phyloP scores from a whole-genome alignment of 805 yeast species.

The Pichia paraexigua region DNA sequence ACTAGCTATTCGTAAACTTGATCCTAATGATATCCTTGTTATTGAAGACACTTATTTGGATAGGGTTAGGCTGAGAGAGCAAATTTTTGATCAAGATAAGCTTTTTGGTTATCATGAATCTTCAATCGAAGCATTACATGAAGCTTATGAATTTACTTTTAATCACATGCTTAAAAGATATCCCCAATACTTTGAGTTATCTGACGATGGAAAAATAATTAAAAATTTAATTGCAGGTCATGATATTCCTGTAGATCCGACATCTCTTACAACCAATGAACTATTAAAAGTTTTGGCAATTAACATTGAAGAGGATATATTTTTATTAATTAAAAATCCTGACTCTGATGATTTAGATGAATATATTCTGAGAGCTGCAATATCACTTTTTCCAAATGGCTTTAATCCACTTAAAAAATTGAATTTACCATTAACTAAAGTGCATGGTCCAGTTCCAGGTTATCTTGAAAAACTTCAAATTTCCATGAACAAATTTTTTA shows the following conservation, averaged over 20 bases:
- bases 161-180: constrained; percentile 38
- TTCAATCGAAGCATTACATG: constrained; percentile 33
- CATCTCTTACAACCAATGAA: constrained; percentile 8
- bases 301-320: constrained; percentile 55
- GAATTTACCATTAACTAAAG: constrained; percentile 45
- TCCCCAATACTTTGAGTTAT: constrained; percentile 41
- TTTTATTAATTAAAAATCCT: constrained; percentile 39
- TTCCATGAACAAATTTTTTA: constrained; percentile 64
- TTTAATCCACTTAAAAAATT: constrained; percentile 54
- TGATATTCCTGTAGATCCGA: constrained; percentile 27
- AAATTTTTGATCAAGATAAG: constrained; percentile 8
- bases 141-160: constrained; percentile 20
- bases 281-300: constrained; percentile 14
- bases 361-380: constrained; percentile 48
- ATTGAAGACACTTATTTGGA: constrained; percentile 53
- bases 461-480: constrained; percentile 46
- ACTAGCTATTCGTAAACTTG: constrained; percentile 47
- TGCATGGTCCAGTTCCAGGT: constrained; percentile 70
- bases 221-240: constrained; percentile 36
- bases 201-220: constrained; percentile 17
- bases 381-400: constrained; percentile 63
- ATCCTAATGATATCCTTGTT: constrained; percentile 48
- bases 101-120: constrained; percentile 19
- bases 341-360: constrained; percentile 39
- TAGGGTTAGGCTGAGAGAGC: constrained; percentile 33